phyloP scores from a whole-genome alignment of 306 rosid species.

The Castanea sativa region DNA sequence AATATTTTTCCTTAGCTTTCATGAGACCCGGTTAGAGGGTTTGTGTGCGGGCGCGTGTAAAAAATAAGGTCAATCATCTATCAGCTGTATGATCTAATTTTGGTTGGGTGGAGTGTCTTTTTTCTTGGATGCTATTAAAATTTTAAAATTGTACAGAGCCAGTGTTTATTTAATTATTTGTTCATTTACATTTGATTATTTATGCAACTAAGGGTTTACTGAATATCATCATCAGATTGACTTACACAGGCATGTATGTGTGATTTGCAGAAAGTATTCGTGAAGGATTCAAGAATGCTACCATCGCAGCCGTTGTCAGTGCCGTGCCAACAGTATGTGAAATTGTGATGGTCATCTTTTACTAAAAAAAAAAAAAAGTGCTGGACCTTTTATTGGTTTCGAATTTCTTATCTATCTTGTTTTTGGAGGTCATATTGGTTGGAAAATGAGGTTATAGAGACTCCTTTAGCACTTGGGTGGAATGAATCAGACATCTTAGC shows the following conservation, averaged over 20 bases:
- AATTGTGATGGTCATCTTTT: background rate
- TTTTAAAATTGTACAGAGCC: background rate
- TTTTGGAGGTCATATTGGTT: background rate
- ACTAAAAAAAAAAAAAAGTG: background rate
- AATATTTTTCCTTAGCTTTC: background rate
- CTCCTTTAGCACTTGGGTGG: background rate
- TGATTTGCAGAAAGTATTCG: slow-evolving; percentile 75
- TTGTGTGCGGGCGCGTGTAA: background rate
- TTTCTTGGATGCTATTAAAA: background rate
- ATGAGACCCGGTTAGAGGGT: background rate
- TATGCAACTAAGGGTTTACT: background rate
- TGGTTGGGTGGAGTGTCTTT: background rate
- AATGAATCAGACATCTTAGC: background rate
- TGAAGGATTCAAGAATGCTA: slow-evolving; percentile 76
- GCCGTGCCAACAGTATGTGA: slow-evolving; percentile 76
- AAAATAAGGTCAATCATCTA: background rate
- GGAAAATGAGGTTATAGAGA: background rate
- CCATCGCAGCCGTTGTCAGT: slow-evolving; percentile 46
- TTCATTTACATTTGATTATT: background rate
- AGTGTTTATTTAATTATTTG: background rate
- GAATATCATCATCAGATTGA: background rate
- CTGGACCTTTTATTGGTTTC: background rate
- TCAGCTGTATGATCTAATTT: background rate
- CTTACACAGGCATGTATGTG: slow-evolving; percentile 10
- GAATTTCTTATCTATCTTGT: background rate